Evolutionary conservation across 2,329 filamentous ascomycete genomes (phyloP).

Genomic region (Fonsecaea multimorphosa): DNA sequence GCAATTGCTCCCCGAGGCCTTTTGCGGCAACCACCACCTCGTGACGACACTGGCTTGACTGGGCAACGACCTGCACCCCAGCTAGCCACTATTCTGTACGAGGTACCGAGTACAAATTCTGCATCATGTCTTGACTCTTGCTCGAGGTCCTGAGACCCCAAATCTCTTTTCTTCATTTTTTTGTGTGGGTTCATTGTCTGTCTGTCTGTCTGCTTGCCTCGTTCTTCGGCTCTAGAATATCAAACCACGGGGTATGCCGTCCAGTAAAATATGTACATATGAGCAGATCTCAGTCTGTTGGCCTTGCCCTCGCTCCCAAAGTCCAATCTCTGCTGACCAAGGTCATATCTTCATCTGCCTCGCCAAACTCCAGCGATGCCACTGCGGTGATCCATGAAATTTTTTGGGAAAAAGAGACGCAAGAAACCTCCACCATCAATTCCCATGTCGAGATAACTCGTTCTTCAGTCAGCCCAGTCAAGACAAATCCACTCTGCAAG

Average conservation of each 20-base stretch:
- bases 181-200: conserved; percentile 3
- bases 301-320: background rate
- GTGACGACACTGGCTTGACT: too few relatives aligned
- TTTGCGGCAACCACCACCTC: too few relatives aligned
- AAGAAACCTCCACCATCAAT: conserved; percentile 1
- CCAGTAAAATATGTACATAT: conserved; percentile 18
- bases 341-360: background rate
- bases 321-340: background rate
- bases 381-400: background rate
- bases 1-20: too few relatives aligned
- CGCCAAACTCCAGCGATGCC: background rate
- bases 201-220: background rate
- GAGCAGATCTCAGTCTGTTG: background rate
- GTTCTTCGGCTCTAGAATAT: conserved; percentile 3
- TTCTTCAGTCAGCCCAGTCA: conserved; percentile 11
- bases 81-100: too few relatives aligned
- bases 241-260: background rate
- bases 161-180: conserved; percentile 19
- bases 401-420: background rate
- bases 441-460: background rate
- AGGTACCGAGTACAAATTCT: too few relatives aligned
- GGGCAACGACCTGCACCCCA: too few relatives aligned
- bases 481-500: conserved; percentile 22
- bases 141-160: conserved; percentile 27
- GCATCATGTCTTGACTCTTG: background rate